phyloP scores from a whole-genome alignment of 169 alveolate species.

The Cryptosporidium meleagridis region DNA sequence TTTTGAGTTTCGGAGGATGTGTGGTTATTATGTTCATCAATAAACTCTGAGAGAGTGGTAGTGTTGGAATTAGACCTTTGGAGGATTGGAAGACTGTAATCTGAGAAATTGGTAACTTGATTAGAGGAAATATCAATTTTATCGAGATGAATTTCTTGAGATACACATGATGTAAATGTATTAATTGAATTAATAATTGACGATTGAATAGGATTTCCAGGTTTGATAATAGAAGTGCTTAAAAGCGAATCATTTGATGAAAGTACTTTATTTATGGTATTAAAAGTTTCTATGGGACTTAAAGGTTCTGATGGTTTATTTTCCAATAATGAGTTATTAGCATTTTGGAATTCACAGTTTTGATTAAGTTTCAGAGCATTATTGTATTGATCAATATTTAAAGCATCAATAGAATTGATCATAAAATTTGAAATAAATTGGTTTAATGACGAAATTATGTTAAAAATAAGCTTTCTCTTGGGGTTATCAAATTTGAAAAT shows the following conservation, averaged over 20 bases:
- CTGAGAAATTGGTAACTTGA: background rate
- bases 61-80: conserved; percentile 41
- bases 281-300: conserved; percentile 31
- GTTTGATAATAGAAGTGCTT: conserved; percentile 15
- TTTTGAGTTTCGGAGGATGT: background rate
- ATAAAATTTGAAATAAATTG: conserved; percentile 43
- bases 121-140: conserved; percentile 50
- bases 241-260: background rate
- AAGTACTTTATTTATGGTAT: conserved; percentile 1
- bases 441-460: conserved; percentile 48
- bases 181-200: conserved; percentile 57
- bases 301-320: conserved; percentile 11
- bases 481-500: conserved; percentile 47
- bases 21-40: background rate
- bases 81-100: background rate
- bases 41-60: conserved; percentile 50
- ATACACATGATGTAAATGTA: conserved; percentile 40
- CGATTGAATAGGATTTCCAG: conserved; percentile 2
- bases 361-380: background rate
- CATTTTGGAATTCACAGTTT: background rate
- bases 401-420: conserved; percentile 10
- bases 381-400: conserved; percentile 21
- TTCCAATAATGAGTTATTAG: background rate
- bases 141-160: conserved; percentile 42
- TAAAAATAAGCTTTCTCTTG: conserved; percentile 48